Percentiles rank a stretch among this genome's conserved stretches.
Evolutionary conservation across 164 flowering plant species (phyloP).

Genomic region (Houttuynia cordata): DNA sequence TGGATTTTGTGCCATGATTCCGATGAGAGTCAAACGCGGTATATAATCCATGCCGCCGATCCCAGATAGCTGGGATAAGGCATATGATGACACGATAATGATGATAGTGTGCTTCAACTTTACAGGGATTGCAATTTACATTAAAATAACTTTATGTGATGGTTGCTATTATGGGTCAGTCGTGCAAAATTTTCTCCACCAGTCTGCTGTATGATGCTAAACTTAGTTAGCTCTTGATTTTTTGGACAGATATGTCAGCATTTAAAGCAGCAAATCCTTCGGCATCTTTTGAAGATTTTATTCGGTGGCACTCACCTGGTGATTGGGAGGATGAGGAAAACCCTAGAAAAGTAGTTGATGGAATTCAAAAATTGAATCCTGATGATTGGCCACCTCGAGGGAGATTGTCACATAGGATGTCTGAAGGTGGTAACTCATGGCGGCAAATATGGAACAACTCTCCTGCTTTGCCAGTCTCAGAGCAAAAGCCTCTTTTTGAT

Average conservation of each 20-base stretch:
- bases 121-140: too few relatives aligned
- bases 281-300: conserved; percentile 92
- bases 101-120: too few relatives aligned
- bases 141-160: too few relatives aligned
- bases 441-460: conserved; percentile 80
- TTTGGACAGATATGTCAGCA: conserved; percentile 84
- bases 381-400: conserved; percentile 86
- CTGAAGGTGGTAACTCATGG: conserved; percentile 80
- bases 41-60: too few relatives aligned
- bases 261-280: conserved; percentile 97
- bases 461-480: conserved; percentile 60
- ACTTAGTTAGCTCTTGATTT: background rate
- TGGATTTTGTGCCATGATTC: too few relatives aligned
- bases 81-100: too few relatives aligned
- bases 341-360: background rate
- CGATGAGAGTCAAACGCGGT: too few relatives aligned
- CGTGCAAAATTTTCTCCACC: too few relatives aligned
- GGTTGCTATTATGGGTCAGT: too few relatives aligned
- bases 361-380: background rate
- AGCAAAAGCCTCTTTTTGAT: conserved; percentile 87
- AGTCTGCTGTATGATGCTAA: too few relatives aligned
- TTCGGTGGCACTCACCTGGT: conserved; percentile 97
- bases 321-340: conserved; percentile 60
- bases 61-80: too few relatives aligned
- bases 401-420: conserved; percentile 55